A percentile compares a stretch with the other conserved stretches of the same genome.
Evolutionary conservation across 163 green algal genomes (phyloP).

Genomic region (Scenedesmus sp.): DNA sequence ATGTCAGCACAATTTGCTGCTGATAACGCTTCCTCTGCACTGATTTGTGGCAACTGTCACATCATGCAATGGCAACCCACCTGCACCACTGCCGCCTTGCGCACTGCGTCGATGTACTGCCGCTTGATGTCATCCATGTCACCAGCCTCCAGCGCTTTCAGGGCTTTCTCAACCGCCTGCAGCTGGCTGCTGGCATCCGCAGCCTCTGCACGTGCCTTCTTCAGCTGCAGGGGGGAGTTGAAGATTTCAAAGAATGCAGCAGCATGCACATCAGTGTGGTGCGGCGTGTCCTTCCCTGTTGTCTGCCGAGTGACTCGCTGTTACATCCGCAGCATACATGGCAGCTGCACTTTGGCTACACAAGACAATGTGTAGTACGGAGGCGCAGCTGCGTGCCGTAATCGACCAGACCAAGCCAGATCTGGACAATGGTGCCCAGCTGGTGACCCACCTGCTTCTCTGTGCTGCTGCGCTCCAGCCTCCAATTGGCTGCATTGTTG

Average conservation of each 20-base stretch:
- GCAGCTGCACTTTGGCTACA: neutral
- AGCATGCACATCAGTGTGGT: neutral
- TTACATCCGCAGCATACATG: neutral
- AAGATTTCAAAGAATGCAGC: neutral
- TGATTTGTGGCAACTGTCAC: neutral
- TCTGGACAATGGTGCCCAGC: neutral
- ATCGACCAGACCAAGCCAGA: neutral
- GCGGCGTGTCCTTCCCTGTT: too few species aligned
- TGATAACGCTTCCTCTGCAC: neutral
- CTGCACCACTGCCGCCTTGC: slow-evolving; percentile 71
- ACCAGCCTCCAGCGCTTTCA: slow-evolving; percentile 58
- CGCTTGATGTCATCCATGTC: slow-evolving; percentile 57
- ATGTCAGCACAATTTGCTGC: neutral
- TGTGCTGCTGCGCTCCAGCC: slow-evolving; percentile 58
- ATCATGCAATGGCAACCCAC: slow-evolving; percentile 26
- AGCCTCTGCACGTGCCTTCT: slow-evolving; percentile 54
- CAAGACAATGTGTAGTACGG: too few species aligned
- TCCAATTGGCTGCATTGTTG: slow-evolving; percentile 57
- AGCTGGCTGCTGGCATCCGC: slow-evolving; percentile 60
- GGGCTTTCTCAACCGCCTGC: slow-evolving; percentile 53
- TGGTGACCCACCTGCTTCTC: slow-evolving; percentile 53
- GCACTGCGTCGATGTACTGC: slow-evolving; percentile 70
- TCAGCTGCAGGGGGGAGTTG: slow-evolving; percentile 46
- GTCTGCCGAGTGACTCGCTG: too few species aligned
- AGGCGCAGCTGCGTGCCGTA: neutral